Conservation (phyloP, 306 rosid genomes). For the Leucaena leucocephala region DNA sequence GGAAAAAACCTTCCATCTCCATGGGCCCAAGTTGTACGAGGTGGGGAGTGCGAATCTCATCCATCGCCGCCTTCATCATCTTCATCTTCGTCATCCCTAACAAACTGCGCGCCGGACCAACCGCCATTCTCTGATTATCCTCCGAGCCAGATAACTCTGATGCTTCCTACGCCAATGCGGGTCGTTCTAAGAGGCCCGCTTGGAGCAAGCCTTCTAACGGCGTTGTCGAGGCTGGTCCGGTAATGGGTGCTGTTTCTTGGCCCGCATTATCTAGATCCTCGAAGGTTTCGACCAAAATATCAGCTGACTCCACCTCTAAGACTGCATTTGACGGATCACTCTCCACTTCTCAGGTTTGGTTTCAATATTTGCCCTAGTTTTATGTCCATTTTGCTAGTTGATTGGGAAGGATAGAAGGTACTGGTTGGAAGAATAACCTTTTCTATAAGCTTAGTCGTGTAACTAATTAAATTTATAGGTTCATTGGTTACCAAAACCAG, state of each 20-base stretch:
- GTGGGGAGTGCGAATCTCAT: slow-evolving; percentile 55
- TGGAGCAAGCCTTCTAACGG: slow-evolving; percentile 77
- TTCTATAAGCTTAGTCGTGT: background rate
- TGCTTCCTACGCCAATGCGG: slow-evolving; percentile 47
- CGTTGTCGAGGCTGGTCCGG: slow-evolving; percentile 54
- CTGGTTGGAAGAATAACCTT: background rate
- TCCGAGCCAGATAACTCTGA: slow-evolving; percentile 32
- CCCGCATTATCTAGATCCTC: slow-evolving; percentile 71
- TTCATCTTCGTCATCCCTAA: slow-evolving; percentile 45
- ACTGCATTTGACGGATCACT: slow-evolving; percentile 45
- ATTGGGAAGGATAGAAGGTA: background rate
- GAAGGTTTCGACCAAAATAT: slow-evolving; percentile 51
- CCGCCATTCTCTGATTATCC: slow-evolving; percentile 42
- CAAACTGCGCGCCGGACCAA: slow-evolving; percentile 37
- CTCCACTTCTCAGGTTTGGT: slow-evolving; percentile 64
- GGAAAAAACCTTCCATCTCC: slow-evolving; percentile 50
- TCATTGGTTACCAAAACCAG: background rate
- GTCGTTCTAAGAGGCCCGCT: slow-evolving; percentile 53
- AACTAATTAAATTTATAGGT: background rate
- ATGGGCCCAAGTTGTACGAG: slow-evolving; percentile 80
- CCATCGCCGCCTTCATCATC: slow-evolving; percentile 45
- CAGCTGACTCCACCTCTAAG: slow-evolving; percentile 54
- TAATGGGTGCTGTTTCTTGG: slow-evolving; percentile 79
- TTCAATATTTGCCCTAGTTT: slow-evolving; percentile 3
- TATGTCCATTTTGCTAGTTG: background rate